These are phyloP conservation scores for Globisporangium ultimum DNA, from an alignment of 352 stramenopile genomes.

Conservation along the genomic window DNA sequence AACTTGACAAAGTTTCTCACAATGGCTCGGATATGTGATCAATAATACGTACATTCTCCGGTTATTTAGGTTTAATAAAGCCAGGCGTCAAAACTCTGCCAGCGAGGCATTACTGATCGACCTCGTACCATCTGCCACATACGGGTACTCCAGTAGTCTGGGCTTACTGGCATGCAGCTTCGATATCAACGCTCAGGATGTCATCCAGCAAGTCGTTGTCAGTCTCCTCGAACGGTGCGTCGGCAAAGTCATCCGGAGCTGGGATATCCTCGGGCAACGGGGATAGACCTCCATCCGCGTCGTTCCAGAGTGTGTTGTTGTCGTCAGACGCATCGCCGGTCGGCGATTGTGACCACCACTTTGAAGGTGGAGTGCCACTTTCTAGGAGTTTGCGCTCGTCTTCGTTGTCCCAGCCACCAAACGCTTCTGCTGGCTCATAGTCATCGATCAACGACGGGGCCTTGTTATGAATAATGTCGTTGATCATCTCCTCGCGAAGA, in stretches of 20 bases:
- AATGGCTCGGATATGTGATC: constrained; percentile 42
- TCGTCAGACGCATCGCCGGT: constrained; percentile 11
- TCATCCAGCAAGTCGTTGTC: constrained; percentile 39
- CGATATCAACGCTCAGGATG: constrained; percentile 51
- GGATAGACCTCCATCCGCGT: constrained; percentile 2
- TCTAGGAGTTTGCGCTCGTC: constrained; percentile 38
- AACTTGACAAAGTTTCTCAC: constrained; percentile 46
- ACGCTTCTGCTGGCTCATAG: constrained; percentile 20
- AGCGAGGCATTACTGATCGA: not conserved
- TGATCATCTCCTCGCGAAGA: constrained; percentile 51
- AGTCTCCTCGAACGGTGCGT: constrained; percentile 3
- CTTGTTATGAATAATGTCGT: constrained; percentile 43
- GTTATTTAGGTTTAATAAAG: constrained; percentile 7
- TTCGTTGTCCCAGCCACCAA: constrained; percentile 31
- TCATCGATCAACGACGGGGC: constrained; percentile 53
- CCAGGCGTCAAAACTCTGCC: not conserved
- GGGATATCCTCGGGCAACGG: constrained; percentile 24
- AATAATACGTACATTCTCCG: constrained; percentile 19
- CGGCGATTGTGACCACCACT: constrained; percentile 45
- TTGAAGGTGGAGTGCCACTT: constrained; percentile 31
- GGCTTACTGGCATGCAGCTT: constrained; percentile 20
- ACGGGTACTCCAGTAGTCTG: too few relatives aligned
- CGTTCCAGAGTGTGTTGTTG: constrained; percentile 12
- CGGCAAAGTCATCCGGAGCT: constrained; percentile 35
- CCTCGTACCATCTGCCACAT: too few relatives aligned